Conservation (phyloP, 495 filamentous ascomycete species). For the Hyphodiscus hymeniophilus region DNA sequence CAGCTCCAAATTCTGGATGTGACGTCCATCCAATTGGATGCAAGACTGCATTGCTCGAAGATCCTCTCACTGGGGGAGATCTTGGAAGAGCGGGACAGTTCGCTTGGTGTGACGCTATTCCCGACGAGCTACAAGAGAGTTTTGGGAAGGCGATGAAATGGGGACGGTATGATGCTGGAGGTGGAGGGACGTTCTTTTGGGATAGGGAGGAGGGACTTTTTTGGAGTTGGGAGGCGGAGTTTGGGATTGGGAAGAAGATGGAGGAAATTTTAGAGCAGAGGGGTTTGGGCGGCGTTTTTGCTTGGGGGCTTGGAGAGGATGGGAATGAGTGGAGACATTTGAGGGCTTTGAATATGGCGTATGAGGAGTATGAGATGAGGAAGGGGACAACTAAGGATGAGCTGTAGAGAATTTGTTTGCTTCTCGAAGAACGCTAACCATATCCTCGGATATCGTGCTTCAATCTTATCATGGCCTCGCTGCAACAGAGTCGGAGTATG, state of each 20-base stretch:
- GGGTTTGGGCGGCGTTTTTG: slow-evolving; percentile 60
- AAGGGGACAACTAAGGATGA: too few species aligned
- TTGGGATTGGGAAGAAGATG: slow-evolving; percentile 55
- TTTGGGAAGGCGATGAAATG: slow-evolving; percentile 42
- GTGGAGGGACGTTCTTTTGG: slow-evolving; percentile 63
- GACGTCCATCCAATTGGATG: slow-evolving; percentile 49
- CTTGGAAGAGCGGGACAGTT: slow-evolving; percentile 54
- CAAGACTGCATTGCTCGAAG: slow-evolving; percentile 52
- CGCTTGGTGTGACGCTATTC: slow-evolving; percentile 47
- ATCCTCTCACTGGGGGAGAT: slow-evolving; percentile 54
- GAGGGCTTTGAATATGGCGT: slow-evolving; percentile 48
- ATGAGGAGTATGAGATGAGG: too few species aligned
- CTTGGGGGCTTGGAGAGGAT: slow-evolving; percentile 70
- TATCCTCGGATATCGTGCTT: too few species aligned
- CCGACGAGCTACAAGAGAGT: slow-evolving; percentile 36
- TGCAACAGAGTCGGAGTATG: too few species aligned
- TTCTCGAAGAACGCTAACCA: too few species aligned
- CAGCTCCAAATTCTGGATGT: slow-evolving; percentile 41
- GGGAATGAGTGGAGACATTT: slow-evolving; percentile 50
- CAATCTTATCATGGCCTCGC: too few species aligned
- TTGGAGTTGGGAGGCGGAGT: slow-evolving; percentile 70
- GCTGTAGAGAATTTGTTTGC: too few species aligned
- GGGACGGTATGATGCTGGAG: slow-evolving; percentile 47
- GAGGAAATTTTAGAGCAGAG: slow-evolving; percentile 47
- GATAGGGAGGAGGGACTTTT: slow-evolving; percentile 51